Conservation (phyloP, 106 monocot genomes). For the Allium sativum region DNA sequence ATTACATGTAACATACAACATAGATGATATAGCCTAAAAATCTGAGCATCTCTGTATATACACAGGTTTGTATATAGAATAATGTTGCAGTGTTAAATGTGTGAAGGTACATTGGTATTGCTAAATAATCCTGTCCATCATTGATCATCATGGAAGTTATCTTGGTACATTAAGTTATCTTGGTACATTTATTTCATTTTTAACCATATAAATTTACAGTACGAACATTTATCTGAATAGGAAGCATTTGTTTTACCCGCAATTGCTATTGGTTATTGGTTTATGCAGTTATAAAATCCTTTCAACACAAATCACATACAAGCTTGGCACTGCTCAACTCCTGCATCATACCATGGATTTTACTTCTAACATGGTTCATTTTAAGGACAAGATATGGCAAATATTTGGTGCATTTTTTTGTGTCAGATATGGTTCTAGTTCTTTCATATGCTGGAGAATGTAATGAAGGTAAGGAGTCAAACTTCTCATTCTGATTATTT, state of each 20-base stretch:
- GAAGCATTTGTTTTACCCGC: neutral
- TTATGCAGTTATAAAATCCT: constrained; percentile 19
- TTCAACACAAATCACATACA: constrained; percentile 24
- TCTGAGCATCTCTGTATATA: too few relatives aligned
- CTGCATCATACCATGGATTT: constrained; percentile 32
- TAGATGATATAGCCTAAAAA: too few relatives aligned
- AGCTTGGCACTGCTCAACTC: constrained; percentile 26
- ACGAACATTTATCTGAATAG: too few relatives aligned
- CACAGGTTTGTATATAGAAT: too few relatives aligned
- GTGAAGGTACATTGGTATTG: constrained; percentile 74
- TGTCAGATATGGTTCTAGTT: constrained; percentile 12
- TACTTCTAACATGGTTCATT: constrained; percentile 19
- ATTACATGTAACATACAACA: too few relatives aligned
- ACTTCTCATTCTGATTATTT: too few relatives aligned
- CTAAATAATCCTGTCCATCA: constrained; percentile 43
- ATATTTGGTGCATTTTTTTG: constrained; percentile 16
- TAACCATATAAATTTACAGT: too few relatives aligned
- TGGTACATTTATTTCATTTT: neutral
- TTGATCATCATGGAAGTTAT: constrained; percentile 65
- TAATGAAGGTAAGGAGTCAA: neutral
- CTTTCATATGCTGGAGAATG: constrained; percentile 20
- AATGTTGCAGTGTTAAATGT: too few relatives aligned
- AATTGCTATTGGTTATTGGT: neutral
- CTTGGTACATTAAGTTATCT: too few relatives aligned
- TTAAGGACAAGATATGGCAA: constrained; percentile 22